Percentiles rank a stretch among this genome's conserved stretches.
Evolutionary conservation across 2,329 filamentous ascomycete genomes (phyloP).

Genomic region (Hypoxylon sp.): DNA sequence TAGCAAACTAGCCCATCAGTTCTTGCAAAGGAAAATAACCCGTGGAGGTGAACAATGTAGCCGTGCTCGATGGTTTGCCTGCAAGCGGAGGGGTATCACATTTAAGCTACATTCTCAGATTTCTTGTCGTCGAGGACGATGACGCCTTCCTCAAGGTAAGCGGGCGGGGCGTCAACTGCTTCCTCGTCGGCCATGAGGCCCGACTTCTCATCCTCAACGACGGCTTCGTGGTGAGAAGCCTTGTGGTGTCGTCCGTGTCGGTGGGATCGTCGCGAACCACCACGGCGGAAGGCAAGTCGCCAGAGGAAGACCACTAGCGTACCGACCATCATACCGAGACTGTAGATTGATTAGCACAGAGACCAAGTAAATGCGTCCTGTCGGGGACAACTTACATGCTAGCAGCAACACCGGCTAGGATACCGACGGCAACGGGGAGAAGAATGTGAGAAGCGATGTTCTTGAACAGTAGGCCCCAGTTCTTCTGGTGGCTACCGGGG

Average conservation of each 20-base stretch:
- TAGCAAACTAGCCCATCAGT: conserved; percentile 11
- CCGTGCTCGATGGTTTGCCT: neutral
- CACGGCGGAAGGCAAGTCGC: conserved; percentile 61
- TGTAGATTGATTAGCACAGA: conserved; percentile 45
- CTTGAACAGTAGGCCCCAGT: conserved; percentile 58
- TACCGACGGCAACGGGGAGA: conserved; percentile 72
- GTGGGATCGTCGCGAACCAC: conserved; percentile 45
- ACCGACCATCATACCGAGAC: conserved; percentile 71
- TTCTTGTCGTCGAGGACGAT: conserved; percentile 39
- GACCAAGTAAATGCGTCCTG: neutral
- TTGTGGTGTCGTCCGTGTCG: conserved; percentile 48
- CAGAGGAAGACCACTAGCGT: conserved; percentile 67
- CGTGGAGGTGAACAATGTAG: neutral
- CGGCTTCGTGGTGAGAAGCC: conserved; percentile 49
- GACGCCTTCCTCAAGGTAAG: conserved; percentile 42
- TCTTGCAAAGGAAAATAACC: conserved; percentile 6
- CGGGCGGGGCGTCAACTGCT: conserved; percentile 43
- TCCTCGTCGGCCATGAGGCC: conserved; percentile 55
- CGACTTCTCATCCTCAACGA: conserved; percentile 57
- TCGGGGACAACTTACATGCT: conserved; percentile 60
- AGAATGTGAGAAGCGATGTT: conserved; percentile 69
- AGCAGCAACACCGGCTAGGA: conserved; percentile 72
- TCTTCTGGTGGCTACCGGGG: conserved; percentile 42
- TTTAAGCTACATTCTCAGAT: conserved; percentile 41
- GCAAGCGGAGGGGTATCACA: conserved; percentile 25